Evolutionary conservation across 805 yeast genomes (phyloP), one percentile per base, ranked within the genome.

Genomic region (Zygotorulaspora sp.): DNA sequence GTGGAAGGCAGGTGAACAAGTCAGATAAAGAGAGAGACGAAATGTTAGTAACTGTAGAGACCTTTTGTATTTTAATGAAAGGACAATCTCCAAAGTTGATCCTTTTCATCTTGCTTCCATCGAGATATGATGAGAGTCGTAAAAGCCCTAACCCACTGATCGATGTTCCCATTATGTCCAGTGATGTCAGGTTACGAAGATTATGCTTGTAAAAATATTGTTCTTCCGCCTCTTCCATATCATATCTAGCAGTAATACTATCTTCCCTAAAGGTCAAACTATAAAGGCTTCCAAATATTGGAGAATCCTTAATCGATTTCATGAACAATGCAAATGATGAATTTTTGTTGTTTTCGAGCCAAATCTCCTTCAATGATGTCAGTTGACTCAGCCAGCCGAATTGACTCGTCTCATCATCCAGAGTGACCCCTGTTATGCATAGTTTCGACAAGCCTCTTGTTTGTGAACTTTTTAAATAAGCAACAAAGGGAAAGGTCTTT

Each of bases 81-180:
- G 57, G 54, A 32, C 56, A 57, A 30, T 57, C 55, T 5, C 65
- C 65, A 19, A 60, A 44, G 36, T 59, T 58, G 9, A 59, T 27
- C 21, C 22, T 41, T 20, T 29, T 36, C 5, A 58, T 25, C 1
- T 36, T 32, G 12, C 35, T 24, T 3, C 42, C 30, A 8, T 44
- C 24, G 5, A 52, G 16, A 15, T 37, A 44, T 8, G 49, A 32
- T 1, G 50, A 16, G 15, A 58, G 32, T 24, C 48, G 35, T 10
- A 38, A 23, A 13, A 59, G 32, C 2, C 56, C 57, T 6, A 36
- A 18, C 3, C 60, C 60, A 18, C 55, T 50, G 10, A 58, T 53
- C 5, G 59, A 57, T 1, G 56, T 47, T 8, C 57, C 51, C 64
- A 58, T 58, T 15, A 56, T 33, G 38, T 58, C 63, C 6, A 57